Percentiles rank a stretch among this genome's conserved stretches.
These are phyloP conservation scores for Penicillium sp. DNA, from an alignment of 2,329 filamentous ascomycete genomes.

Conservation along the genomic window DNA sequence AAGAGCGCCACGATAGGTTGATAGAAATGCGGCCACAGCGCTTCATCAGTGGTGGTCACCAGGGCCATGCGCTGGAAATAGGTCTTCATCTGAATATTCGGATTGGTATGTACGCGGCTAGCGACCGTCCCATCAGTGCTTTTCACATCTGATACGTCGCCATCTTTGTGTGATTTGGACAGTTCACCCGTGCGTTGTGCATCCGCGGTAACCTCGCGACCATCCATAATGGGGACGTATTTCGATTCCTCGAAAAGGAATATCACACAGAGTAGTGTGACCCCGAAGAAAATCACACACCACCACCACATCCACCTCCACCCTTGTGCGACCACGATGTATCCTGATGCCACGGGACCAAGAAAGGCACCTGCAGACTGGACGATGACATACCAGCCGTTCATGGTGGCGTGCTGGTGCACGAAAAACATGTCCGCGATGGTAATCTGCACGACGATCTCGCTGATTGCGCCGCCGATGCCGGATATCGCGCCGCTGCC, in stretches of 20 bases:
- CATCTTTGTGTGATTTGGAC: background rate
- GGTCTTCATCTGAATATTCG: slow-evolving; percentile 39
- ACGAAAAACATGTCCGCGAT: slow-evolving; percentile 50
- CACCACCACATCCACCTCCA: slow-evolving; percentile 56
- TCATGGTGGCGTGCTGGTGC: slow-evolving; percentile 48
- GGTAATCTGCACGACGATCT: slow-evolving; percentile 47
- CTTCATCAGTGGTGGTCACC: slow-evolving; percentile 19
- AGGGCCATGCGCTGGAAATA: slow-evolving; percentile 46
- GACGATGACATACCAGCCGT: slow-evolving; percentile 45
- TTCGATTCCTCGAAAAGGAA: slow-evolving; percentile 49
- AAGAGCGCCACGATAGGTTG: slow-evolving; percentile 31
- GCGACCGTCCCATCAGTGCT: background rate
- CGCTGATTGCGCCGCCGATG: slow-evolving; percentile 45
- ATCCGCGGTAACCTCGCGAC: background rate
- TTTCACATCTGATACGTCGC: background rate
- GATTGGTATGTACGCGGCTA: slow-evolving; percentile 18
- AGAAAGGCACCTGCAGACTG: slow-evolving; percentile 35
- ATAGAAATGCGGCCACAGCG: slow-evolving; percentile 24
- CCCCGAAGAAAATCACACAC: slow-evolving; percentile 42
- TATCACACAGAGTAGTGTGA: slow-evolving; percentile 41
- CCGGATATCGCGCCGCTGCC: slow-evolving; percentile 44
- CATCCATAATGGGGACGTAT: slow-evolving; percentile 10
- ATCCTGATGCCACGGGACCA: slow-evolving; percentile 32
- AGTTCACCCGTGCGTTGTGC: slow-evolving; percentile 3
- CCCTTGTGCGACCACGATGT: slow-evolving; percentile 39